Conservation (phyloP, 768 basidiomycete genomes). For the Mycena filopes region DNA sequence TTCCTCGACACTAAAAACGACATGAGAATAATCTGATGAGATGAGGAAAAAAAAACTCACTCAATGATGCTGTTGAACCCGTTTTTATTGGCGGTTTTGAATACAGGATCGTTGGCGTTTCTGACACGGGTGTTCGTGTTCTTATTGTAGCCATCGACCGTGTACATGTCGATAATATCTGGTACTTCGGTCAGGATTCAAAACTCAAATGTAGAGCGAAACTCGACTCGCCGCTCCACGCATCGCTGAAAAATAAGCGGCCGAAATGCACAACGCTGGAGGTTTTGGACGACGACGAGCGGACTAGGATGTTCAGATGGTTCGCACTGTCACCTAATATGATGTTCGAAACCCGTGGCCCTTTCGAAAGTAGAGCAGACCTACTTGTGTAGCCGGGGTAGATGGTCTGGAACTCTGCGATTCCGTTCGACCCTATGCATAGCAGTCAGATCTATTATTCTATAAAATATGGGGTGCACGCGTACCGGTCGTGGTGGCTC, state of each 20-base stretch:
- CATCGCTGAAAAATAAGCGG: constrained; percentile 52
- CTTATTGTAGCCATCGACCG: constrained; percentile 39
- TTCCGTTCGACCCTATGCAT: constrained; percentile 42
- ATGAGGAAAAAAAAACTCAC: constrained; percentile 27
- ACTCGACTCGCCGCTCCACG: constrained; percentile 38
- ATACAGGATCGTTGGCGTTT: constrained; percentile 46
- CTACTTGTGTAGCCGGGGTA: constrained; percentile 50
- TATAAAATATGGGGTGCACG: too few relatives aligned
- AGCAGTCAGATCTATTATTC: neutral
- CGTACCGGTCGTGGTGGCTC: constrained; percentile 42
- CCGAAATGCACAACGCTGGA: constrained; percentile 46
- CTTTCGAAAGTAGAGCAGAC: too few relatives aligned
- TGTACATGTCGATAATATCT: constrained; percentile 40
- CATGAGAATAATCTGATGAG: neutral
- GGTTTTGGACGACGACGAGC: constrained; percentile 40
- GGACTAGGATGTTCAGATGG: constrained; percentile 50
- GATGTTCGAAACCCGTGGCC: too few relatives aligned
- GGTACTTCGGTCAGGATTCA: neutral
- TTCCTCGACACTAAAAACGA: constrained; percentile 34
- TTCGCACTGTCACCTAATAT: constrained; percentile 46
- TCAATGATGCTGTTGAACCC: constrained; percentile 43
- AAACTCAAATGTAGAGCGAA: neutral
- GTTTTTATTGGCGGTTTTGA: constrained; percentile 36
- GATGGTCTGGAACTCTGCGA: constrained; percentile 52
- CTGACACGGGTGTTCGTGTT: constrained; percentile 42